Base-by-base conservation (phyloP, 2,329 filamentous ascomycete species). In the Aspergillus quadrilineatus region DNA sequence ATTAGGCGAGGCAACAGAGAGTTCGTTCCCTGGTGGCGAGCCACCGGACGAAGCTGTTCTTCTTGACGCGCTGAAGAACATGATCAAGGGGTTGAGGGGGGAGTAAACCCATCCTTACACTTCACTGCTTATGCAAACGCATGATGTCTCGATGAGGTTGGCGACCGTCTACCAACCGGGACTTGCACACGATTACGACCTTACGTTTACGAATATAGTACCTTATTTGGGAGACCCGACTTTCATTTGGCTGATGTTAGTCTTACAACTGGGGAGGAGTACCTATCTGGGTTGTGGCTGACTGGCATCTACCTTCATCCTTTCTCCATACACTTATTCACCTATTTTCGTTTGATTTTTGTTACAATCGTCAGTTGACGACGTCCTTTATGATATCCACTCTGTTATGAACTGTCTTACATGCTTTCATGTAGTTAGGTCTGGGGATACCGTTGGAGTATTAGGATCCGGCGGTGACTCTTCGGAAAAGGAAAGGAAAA, bases 31-130 rank as follows among this genome's bases (percentile, higher is more conserved):
- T 17, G 74, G 74, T 37, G 75, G 75, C 12, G 75, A 77, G 56
- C 74, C 75, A 15, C 75, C 75, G 55, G 75, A 77, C 58, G 75
- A 77, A 63, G 70, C 71, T 7, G 75, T 77, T 48, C 73, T 77
- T 58, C 66, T 76, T 47, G 72, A 75, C 60, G 73, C 72, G 7
- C 67, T 77, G 28, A 64, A 67, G 44, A 73, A 72, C 50, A 60
- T 77, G 61, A 74, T 77, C 28, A 72, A 69, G 45, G 73, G 73
- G 34, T 57, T 77, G 56, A 75, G 73, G 53, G 72, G 71, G 12
- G 64, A 71, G 57, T 69, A 65, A 61, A 56, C 34, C 41, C 36
- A 32, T 14, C 26, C 15, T 12, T 44, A 47, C 15, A 39, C 26
- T 36, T 53, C 5, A 17, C 41, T 53, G 26, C 34, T 9, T 53